phyloP scores from a whole-genome alignment of 805 yeast genomes.

The Candida odintsovae region DNA sequence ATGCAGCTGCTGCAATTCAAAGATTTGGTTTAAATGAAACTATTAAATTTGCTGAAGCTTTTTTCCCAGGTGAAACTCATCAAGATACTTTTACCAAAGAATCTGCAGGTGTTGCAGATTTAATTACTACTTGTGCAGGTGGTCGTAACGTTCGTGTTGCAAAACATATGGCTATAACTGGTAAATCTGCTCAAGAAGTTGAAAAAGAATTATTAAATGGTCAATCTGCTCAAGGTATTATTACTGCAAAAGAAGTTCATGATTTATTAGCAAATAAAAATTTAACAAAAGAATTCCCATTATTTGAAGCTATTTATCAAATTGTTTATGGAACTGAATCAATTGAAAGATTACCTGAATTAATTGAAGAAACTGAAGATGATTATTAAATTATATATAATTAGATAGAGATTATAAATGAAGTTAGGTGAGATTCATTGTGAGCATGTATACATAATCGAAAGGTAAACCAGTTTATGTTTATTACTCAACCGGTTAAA shows the following conservation, averaged over 20 bases:
- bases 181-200: conserved; percentile 70
- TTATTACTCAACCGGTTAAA: too few species aligned
- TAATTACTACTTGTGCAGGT: conserved; percentile 95
- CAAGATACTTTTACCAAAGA: conserved; percentile 82
- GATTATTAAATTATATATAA: too few species aligned
- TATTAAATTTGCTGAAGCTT: conserved; percentile 75
- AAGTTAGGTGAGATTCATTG: too few species aligned
- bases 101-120: conserved; percentile 96
- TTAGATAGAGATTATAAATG: background rate
- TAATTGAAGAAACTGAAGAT: conserved; percentile 43
- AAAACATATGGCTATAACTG: conserved; percentile 73
- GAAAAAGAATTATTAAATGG: conserved; percentile 88
- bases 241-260: conserved; percentile 87
- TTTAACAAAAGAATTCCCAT: conserved; percentile 61
- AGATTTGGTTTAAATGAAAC: conserved; percentile 91
- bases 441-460: too few species aligned
- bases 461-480: too few species aligned
- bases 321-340: conserved; percentile 72
- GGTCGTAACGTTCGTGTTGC: conserved; percentile 96
- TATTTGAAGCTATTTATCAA: conserved; percentile 61
- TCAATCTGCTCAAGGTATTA: conserved; percentile 93
- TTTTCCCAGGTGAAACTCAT: conserved; percentile 50
- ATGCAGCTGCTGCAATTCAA: conserved; percentile 97
- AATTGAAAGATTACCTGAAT: conserved; percentile 69
- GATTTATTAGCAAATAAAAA: conserved; percentile 38